Evolutionary conservation across 768 basidiomycete species (phyloP).

Genomic region (Mycena capillaripes): DNA sequence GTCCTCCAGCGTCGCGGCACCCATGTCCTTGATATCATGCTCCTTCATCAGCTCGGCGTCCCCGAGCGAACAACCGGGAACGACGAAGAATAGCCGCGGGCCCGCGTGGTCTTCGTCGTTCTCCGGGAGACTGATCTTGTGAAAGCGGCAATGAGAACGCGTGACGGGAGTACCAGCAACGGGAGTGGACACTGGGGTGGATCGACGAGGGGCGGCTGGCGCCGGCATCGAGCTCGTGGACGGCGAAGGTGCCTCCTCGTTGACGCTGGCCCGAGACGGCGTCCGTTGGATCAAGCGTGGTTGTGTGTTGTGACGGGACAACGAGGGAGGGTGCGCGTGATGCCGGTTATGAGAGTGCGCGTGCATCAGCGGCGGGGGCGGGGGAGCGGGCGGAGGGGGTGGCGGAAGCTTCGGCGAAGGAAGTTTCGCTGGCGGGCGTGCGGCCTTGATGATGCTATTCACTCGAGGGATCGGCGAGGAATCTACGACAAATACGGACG

Average conservation of each 20-base stretch:
- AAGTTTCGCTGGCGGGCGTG: conserved; percentile 34
- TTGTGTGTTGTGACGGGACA: conserved; percentile 30
- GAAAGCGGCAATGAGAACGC: conserved; percentile 79
- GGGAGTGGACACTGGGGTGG: conserved; percentile 40
- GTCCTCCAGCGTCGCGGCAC: conserved; percentile 67
- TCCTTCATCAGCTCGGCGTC: conserved; percentile 70
- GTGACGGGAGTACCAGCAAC: conserved; percentile 70
- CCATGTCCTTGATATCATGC: conserved; percentile 73
- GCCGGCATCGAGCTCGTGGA: conserved; percentile 37
- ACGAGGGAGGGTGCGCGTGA: conserved; percentile 12
- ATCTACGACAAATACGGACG: conserved; percentile 42
- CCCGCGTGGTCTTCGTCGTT: conserved; percentile 67
- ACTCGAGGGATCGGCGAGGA: conserved; percentile 46
- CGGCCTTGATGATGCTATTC: conserved; percentile 40
- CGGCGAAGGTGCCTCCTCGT: conserved; percentile 32
- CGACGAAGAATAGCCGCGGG: conserved; percentile 71
- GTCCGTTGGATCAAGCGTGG: conserved; percentile 25
- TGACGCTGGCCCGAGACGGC: conserved; percentile 20
- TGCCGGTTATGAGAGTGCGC: conserved; percentile 33
- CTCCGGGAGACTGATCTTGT: conserved; percentile 73
- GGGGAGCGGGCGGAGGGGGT: conserved; percentile 40
- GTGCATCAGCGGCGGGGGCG: conserved; percentile 40
- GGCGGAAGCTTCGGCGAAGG: conserved; percentile 40
- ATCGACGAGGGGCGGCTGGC: conserved; percentile 36
- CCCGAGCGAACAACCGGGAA: conserved; percentile 77